These are phyloP conservation scores for Colletotrichum tropicale DNA, from an alignment of 2,329 filamentous ascomycete genomes.

Conservation along the genomic window DNA sequence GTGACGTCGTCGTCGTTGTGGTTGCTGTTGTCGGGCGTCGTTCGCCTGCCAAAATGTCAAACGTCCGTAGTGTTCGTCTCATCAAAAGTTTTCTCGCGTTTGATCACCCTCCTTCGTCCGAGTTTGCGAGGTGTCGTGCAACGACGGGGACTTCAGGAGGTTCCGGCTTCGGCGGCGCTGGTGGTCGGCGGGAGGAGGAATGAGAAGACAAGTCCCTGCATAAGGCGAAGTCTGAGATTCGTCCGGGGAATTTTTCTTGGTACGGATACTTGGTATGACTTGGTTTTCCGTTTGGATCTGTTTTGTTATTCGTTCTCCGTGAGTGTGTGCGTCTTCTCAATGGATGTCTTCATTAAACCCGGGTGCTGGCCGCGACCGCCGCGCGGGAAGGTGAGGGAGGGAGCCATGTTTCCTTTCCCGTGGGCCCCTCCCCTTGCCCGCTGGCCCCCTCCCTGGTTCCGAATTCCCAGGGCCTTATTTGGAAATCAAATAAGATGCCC, in stretches of 20 bases:
- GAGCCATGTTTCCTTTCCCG: not conserved
- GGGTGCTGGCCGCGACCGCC: not conserved
- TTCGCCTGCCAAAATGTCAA: not conserved
- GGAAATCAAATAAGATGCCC: not conserved
- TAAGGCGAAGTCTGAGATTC: not conserved
- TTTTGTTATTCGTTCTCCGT: not conserved
- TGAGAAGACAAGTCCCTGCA: not conserved
- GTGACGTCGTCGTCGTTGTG: constrained; percentile 1
- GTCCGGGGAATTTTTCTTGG: not conserved
- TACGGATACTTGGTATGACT: not conserved
- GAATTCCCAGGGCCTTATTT: not conserved
- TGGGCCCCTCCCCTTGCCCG: not conserved
- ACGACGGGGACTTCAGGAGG: not conserved
- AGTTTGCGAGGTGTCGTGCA: not conserved
- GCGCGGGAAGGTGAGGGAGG: not conserved
- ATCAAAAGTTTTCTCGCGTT: not conserved
- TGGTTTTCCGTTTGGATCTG: not conserved
- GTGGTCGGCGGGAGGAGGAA: not conserved
- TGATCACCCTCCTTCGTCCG: not conserved
- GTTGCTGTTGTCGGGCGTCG: not conserved
- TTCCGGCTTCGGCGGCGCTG: not conserved
- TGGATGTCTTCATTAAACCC: not conserved
- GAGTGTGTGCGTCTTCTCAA: not conserved
- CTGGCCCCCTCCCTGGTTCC: not conserved
- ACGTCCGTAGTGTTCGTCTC: constrained; percentile 4